phyloP scores from a whole-genome alignment of 108 stramenopile species.

The Cyclostephanos tholiformis region DNA sequence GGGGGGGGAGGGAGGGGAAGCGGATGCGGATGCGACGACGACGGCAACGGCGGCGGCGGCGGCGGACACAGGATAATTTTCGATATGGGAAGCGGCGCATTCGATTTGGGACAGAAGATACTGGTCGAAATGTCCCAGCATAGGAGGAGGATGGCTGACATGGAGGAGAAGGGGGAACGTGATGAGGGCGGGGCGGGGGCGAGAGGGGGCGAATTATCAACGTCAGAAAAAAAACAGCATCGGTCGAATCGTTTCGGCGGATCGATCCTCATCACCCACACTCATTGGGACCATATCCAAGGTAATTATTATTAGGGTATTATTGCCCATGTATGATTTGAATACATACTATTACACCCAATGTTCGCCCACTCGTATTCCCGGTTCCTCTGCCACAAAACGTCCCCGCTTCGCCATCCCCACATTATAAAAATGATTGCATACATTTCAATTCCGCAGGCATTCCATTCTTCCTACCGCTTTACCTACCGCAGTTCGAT shows the following conservation, averaged over 20 bases:
- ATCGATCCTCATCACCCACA: slow-evolving; percentile 41
- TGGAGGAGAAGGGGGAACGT: slow-evolving; percentile 5
- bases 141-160: slow-evolving; percentile 8
- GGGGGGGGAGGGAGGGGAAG: too few species aligned
- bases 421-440: background rate
- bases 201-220: background rate
- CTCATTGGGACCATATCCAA: slow-evolving; percentile 51
- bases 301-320: slow-evolving; percentile 8
- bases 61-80: slow-evolving; percentile 34
- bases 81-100: slow-evolving; percentile 41
- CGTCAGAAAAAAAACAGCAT: background rate
- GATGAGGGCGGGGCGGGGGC: background rate
- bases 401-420: too few species aligned
- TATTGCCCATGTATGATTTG: background rate
- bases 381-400: too few species aligned
- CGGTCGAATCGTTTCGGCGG: slow-evolving; percentile 28
- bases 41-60: background rate
- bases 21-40: background rate
- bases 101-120: slow-evolving; percentile 44
- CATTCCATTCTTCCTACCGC: slow-evolving; percentile 38
- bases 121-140: slow-evolving; percentile 34
- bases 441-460: slow-evolving; percentile 12
- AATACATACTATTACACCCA: too few species aligned
- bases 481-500: slow-evolving; percentile 38
- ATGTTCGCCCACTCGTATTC: too few species aligned